phyloP scores from a whole-genome alignment of 371 early-diverging fungal genomes.

The Mortierella sp. region DNA sequence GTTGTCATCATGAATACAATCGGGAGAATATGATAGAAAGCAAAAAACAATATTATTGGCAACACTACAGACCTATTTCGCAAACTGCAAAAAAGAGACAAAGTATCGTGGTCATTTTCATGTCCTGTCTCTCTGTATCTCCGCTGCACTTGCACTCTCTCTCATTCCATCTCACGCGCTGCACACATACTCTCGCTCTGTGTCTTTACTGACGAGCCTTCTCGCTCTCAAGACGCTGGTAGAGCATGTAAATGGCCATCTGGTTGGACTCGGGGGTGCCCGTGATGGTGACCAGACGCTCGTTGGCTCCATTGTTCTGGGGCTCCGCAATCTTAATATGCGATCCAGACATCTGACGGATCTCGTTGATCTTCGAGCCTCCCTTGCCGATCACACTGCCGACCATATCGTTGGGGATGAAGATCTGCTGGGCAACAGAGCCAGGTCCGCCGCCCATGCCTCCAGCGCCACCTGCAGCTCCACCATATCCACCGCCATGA shows the following conservation, averaged over 20 bases:
- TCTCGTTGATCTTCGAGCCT: conserved; percentile 89
- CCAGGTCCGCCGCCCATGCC: conserved; percentile 41
- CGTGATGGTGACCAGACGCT: conserved; percentile 85
- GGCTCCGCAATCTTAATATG: conserved; percentile 84
- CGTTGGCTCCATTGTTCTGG: conserved; percentile 66
- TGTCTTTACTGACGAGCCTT: conserved; percentile 61
- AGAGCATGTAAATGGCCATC: conserved; percentile 85
- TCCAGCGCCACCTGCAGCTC: conserved; percentile 33
- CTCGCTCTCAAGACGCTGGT: conserved; percentile 84
- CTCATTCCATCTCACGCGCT: neutral
- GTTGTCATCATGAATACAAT: too few species aligned
- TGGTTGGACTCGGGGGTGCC: conserved; percentile 85
- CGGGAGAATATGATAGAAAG: too few species aligned
- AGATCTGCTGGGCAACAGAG: conserved; percentile 82
- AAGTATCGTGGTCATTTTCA: neutral
- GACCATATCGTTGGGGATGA: conserved; percentile 88
- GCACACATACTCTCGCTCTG: neutral
- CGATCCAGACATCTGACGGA: conserved; percentile 82
- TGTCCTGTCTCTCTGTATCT: neutral
- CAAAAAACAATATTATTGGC: neutral
- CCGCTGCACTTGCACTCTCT: neutral
- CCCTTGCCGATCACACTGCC: conserved; percentile 92
- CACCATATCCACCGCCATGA: conserved; percentile 26
- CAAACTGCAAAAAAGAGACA: neutral
- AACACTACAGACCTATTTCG: neutral